Evolutionary conservation across 2,329 filamentous ascomycete species (phyloP).

Genomic region (Sclerotinia trifoliorum): DNA sequence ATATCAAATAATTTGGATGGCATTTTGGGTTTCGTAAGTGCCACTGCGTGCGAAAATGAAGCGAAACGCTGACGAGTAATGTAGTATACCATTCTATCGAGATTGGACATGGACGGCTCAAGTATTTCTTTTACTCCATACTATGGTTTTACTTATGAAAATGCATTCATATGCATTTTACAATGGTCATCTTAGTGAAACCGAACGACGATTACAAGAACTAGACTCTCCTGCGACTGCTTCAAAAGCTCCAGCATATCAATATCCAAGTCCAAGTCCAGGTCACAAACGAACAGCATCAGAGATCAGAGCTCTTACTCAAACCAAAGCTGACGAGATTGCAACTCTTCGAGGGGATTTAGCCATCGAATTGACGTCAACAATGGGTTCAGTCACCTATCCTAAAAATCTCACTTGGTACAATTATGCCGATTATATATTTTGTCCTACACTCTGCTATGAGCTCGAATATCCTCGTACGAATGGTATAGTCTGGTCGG

Average conservation of each 20-base stretch:
- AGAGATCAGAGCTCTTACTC: slow-evolving; percentile 31
- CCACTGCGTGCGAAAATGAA: neutral
- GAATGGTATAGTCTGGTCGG: slow-evolving; percentile 69
- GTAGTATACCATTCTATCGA: slow-evolving; percentile 73
- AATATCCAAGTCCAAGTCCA: slow-evolving; percentile 58
- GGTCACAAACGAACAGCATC: slow-evolving; percentile 28
- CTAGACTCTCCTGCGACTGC: slow-evolving; percentile 75
- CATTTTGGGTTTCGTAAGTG: slow-evolving; percentile 70
- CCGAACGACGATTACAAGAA: slow-evolving; percentile 72
- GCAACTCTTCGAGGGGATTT: slow-evolving; percentile 76
- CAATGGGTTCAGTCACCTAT: slow-evolving; percentile 85
- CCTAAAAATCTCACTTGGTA: slow-evolving; percentile 78
- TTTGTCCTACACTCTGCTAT: slow-evolving; percentile 95
- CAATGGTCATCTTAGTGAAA: slow-evolving; percentile 90
- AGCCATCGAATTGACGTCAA: slow-evolving; percentile 86
- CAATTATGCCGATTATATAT: slow-evolving; percentile 84
- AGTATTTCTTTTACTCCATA: slow-evolving; percentile 89
- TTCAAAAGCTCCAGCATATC: slow-evolving; percentile 68
- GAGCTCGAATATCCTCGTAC: slow-evolving; percentile 93
- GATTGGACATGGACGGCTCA: slow-evolving; percentile 97
- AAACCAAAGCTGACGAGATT: slow-evolving; percentile 43
- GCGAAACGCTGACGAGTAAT: neutral
- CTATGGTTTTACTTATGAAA: slow-evolving; percentile 94
- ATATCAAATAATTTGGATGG: slow-evolving; percentile 76
- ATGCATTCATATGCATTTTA: slow-evolving; percentile 99